Conservation (phyloP, 1,139 yeast species). For the Blastobotrys buckinghamii region DNA sequence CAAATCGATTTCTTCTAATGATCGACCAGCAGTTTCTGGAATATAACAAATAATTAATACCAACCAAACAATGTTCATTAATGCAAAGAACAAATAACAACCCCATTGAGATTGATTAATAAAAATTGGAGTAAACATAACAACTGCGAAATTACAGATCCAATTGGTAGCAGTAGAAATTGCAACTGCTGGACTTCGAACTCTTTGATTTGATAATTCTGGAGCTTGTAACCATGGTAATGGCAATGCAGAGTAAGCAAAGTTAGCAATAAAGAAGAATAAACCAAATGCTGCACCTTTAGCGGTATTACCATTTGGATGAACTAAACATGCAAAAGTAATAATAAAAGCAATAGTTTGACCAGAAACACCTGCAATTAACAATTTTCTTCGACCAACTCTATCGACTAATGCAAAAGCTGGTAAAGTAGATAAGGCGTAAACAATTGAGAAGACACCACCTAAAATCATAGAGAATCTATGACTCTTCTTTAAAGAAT, state of each 20-base stretch:
- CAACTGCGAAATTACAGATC: slow-evolving; percentile 48
- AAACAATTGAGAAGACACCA: slow-evolving; percentile 49
- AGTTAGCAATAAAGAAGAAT: slow-evolving; percentile 48
- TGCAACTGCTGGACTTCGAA: slow-evolving; percentile 48
- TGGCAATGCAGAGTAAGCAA: slow-evolving; percentile 51
- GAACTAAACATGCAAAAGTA: slow-evolving; percentile 54
- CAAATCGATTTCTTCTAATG: slow-evolving; percentile 57
- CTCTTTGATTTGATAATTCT: slow-evolving; percentile 48
- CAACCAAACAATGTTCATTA: slow-evolving; percentile 54
- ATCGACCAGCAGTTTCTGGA: slow-evolving; percentile 61
- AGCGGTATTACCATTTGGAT: slow-evolving; percentile 37
- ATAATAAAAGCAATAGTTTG: slow-evolving; percentile 62
- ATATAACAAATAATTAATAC: slow-evolving; percentile 61
- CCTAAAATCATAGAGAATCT: slow-evolving; percentile 51
- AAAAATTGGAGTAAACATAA: slow-evolving; percentile 49
- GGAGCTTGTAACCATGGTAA: slow-evolving; percentile 38
- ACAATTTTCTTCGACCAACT: slow-evolving; percentile 58
- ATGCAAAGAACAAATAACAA: slow-evolving; percentile 41
- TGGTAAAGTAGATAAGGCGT: slow-evolving; percentile 52
- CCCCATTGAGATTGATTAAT: slow-evolving; percentile 41
- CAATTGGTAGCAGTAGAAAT: slow-evolving; percentile 51
- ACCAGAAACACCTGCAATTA: slow-evolving; percentile 40
- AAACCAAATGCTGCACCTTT: slow-evolving; percentile 48
- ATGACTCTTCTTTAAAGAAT: slow-evolving; percentile 42
- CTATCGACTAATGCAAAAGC: slow-evolving; percentile 45